Evolutionary conservation across 169 alveolate species (phyloP).

Genomic region (Cryptosporidium sp.): DNA sequence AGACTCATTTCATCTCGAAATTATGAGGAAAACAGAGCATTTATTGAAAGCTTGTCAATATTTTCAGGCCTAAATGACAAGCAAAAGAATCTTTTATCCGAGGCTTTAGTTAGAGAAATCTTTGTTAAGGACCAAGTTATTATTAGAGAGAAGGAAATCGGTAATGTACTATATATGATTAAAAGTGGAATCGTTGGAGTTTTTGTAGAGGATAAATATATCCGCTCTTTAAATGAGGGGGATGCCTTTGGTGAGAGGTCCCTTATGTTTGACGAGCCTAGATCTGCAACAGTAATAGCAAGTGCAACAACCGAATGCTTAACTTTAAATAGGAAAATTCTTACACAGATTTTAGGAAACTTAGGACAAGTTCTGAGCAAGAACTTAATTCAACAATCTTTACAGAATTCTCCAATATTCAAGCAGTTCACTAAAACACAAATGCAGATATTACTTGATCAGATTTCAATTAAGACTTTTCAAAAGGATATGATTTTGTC

Average conservation of each 20-base stretch:
- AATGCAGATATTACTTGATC: conserved; percentile 50
- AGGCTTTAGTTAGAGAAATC: conserved; percentile 88
- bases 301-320: conserved; percentile 86
- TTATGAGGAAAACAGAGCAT: conserved; percentile 89
- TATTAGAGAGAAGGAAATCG: conserved; percentile 92
- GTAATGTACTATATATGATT: conserved; percentile 90
- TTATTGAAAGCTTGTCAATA: conserved; percentile 89
- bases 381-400: conserved; percentile 52
- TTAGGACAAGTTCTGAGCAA: conserved; percentile 85
- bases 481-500: not conserved
- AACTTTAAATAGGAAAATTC: conserved; percentile 85
- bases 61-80: conserved; percentile 89
- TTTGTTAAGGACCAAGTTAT: conserved; percentile 86
- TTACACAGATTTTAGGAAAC: conserved; percentile 87
- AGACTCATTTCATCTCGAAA: conserved; percentile 88
- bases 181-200: conserved; percentile 91
- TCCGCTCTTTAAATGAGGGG: conserved; percentile 84
- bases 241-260: conserved; percentile 95
- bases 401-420: conserved; percentile 87
- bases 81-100: conserved; percentile 90
- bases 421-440: conserved; percentile 82
- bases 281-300: conserved; percentile 94
- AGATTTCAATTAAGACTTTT: conserved; percentile 15
- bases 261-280: conserved; percentile 89
- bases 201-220: conserved; percentile 83